Base-by-base conservation (phyloP, 352 stramenopile species). In the Globisporangium paddicum region DNA sequence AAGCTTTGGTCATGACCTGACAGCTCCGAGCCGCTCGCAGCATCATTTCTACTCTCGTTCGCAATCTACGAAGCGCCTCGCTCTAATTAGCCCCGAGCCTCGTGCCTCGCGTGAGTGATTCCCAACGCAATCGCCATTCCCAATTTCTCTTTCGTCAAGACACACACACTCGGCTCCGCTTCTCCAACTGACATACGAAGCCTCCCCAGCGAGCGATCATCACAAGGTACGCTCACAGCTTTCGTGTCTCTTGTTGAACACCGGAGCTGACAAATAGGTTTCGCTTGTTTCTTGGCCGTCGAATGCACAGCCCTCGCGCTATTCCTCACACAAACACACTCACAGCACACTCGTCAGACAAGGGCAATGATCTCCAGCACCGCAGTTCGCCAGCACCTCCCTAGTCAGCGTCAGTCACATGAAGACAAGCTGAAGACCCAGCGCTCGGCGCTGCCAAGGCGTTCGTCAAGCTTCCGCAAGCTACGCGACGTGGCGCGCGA, bases 401-500 rank as follows among this genome's bases (percentile, higher is more conserved):
- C 25, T 18, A 52, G 8, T 9, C 46, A 37, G 25, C 46, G 46
- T 18, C 46, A 53, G 18, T 18, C n/a, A 9, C 26, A 53, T 14
- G 26, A 25, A 16, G 46, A 37, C 26, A 38, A 53, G 26, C 13
- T 25, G 46, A 53, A 53, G n/a, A 25, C 7, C 16, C 46, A 53
- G 46, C 18, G 26, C 46, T 53, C 26, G 46, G 10, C 46, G 26
- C 21, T 25, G 26, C 38, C 38, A 10, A 37, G 52, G 9, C 52
- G 52, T 16, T 41, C 52, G 2, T 26, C 35, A 3, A 58, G 38
- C 58, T 58, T 56, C 42, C 50, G 53, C 5, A 66, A 60, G 35
- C 26, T 38, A 34, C 47, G 57, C 18, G 46, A 63, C 40, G 21
- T 14, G 23, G 25, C 42, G 13, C 57, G 69, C 6, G 64, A 74